Evolutionary conservation across 2,329 filamentous ascomycete genomes (phyloP).

Genomic region (Sarocladium kiliense): DNA sequence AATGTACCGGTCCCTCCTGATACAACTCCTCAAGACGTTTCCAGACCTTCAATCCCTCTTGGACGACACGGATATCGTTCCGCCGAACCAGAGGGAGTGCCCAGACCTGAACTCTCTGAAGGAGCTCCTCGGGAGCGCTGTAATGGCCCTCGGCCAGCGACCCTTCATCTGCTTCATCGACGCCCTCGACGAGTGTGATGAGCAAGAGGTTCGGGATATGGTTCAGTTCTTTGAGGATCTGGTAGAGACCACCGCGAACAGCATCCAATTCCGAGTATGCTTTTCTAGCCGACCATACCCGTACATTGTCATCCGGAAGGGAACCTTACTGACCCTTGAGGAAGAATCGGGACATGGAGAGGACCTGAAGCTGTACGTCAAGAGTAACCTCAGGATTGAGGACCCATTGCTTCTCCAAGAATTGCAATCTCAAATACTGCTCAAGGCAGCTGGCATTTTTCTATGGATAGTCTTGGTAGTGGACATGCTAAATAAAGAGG

Average conservation of each 20-base stretch:
- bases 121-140: conserved; percentile 8
- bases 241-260: conserved; percentile 19
- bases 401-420: conserved; percentile 6
- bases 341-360: conserved; percentile 16
- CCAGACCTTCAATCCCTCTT: conserved; percentile 29
- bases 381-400: background rate
- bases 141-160: conserved; percentile 8
- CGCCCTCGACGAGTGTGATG: conserved; percentile 17
- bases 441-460: conserved; percentile 36
- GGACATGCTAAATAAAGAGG: conserved; percentile 31
- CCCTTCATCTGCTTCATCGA: conserved; percentile 13
- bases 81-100: background rate
- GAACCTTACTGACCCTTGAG: conserved; percentile 20
- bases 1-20: conserved; percentile 45
- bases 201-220: conserved; percentile 24
- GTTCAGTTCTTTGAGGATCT: conserved; percentile 34
- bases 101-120: conserved; percentile 9
- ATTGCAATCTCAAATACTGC: conserved; percentile 20
- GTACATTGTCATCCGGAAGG: conserved; percentile 25
- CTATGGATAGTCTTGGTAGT: conserved; percentile 38
- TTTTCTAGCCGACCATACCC: conserved; percentile 42
- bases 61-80: conserved; percentile 14
- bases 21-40: conserved; percentile 34
- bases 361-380: conserved; percentile 19
- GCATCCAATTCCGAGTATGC: conserved; percentile 26